Conservation (phyloP, 2,329 filamentous ascomycete genomes). For the Fusarium floridanum region DNA sequence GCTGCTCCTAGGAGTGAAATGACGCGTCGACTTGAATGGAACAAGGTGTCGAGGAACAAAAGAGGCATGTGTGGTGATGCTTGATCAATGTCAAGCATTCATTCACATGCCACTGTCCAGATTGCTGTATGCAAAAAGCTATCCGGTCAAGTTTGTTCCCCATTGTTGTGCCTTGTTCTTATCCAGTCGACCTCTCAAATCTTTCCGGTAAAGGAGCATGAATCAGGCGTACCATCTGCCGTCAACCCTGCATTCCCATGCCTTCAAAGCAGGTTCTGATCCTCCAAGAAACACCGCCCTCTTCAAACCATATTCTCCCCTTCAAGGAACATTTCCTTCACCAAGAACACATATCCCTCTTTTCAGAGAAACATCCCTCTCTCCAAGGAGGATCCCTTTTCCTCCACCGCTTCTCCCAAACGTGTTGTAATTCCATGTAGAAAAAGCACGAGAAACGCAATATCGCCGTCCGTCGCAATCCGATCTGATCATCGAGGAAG, state of each 20-base stretch:
- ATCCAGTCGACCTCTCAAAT: background rate
- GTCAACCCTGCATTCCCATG: background rate
- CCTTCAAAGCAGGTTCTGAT: background rate
- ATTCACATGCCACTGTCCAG: background rate
- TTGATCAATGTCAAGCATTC: background rate
- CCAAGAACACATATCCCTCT: background rate
- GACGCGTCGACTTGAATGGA: background rate
- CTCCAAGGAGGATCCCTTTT: background rate
- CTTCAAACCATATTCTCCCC: background rate
- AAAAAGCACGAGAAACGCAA: background rate
- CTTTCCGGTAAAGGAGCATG: background rate
- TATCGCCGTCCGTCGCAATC: background rate
- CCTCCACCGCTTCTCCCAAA: background rate
- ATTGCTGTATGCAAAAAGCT: background rate
- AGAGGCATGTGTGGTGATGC: background rate
- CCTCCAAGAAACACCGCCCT: background rate
- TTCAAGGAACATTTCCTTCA: background rate
- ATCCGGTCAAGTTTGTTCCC: background rate
- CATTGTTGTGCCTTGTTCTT: background rate
- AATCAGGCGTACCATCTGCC: background rate
- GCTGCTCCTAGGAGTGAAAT: background rate
- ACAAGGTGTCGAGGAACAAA: background rate
- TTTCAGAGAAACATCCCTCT: background rate
- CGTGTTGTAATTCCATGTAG: background rate
- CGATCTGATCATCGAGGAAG: background rate